A percentile compares a stretch with the other conserved stretches of the same genome.
Conservation (phyloP, 352 stramenopile species). For the Nothophytophthora sp. region DNA sequence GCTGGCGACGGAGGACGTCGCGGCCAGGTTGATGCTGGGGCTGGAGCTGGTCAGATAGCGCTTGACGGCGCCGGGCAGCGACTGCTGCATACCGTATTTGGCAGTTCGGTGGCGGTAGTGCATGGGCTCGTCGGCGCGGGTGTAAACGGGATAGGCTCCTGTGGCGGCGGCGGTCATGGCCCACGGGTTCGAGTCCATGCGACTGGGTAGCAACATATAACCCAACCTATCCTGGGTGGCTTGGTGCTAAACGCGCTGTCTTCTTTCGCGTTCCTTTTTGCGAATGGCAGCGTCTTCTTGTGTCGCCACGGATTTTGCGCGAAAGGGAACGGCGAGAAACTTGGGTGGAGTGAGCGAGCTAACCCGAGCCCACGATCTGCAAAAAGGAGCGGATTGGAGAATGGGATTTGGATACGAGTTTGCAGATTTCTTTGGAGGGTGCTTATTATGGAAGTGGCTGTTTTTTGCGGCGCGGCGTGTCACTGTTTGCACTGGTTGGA, state of each 20-base stretch:
- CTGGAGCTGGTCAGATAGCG: slow-evolving; percentile 21
- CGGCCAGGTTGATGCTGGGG: slow-evolving; percentile 20
- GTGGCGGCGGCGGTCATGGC: no score
- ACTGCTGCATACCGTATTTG: slow-evolving; percentile 6
- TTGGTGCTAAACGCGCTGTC: slow-evolving; percentile 2
- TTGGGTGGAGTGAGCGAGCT: no score
- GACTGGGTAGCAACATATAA: slow-evolving; percentile 18
- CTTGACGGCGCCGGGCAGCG: slow-evolving; percentile 26
- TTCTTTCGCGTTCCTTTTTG: slow-evolving; percentile 27
- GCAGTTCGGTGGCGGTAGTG: no score
- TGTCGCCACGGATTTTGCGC: no score
- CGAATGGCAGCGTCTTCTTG: slow-evolving; percentile 29
- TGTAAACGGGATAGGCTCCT: slow-evolving; percentile 10
- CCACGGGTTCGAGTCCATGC: slow-evolving; percentile 30
- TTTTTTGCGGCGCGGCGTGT: slow-evolving; percentile 29
- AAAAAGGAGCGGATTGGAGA: slow-evolving; percentile 29
- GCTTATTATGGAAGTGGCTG: slow-evolving; percentile 28
- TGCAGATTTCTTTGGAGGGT: slow-evolving; percentile 20
- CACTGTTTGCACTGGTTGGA: slow-evolving; percentile 5
- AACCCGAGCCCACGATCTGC: no score
- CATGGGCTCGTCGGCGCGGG: no score
- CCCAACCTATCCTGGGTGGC: no score
- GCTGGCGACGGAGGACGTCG: slow-evolving; percentile 18
- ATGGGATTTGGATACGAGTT: slow-evolving; percentile 32
- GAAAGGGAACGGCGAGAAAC: no score